Evolutionary conservation across 2,329 filamentous ascomycete species (phyloP).

Genomic region (Cercospora nicotianae): DNA sequence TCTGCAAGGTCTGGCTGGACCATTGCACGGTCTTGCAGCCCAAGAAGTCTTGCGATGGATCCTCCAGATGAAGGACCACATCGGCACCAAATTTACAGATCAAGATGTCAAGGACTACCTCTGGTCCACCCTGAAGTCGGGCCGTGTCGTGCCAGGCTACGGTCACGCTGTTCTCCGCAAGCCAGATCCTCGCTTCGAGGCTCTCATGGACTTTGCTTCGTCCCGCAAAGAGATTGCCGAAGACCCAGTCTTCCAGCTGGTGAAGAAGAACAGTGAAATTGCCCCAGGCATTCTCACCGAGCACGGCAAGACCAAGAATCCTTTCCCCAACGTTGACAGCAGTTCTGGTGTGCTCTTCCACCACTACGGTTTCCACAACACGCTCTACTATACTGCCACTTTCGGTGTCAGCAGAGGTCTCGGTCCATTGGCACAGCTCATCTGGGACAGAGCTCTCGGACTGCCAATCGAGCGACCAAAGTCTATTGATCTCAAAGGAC

Average conservation of each 20-base stretch:
- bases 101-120: constrained; percentile 85
- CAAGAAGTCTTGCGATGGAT: constrained; percentile 98
- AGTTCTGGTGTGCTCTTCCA: constrained; percentile 93
- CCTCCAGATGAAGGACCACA: constrained; percentile 87
- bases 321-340: constrained; percentile 95
- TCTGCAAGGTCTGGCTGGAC: constrained; percentile 92
- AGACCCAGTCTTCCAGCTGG: constrained; percentile 90
- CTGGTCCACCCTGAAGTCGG: constrained; percentile 89
- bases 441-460: constrained; percentile 93
- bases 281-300: constrained; percentile 87
- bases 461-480: constrained; percentile 96
- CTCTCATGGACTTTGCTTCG: constrained; percentile 91
- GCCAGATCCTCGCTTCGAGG: constrained; percentile 94
- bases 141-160: constrained; percentile 91
- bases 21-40: constrained; percentile 86
- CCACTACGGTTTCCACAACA: constrained; percentile 97
- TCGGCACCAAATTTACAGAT: constrained; percentile 75
- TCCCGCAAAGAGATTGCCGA: constrained; percentile 79
- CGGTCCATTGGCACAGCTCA: constrained; percentile 86
- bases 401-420: constrained; percentile 71
- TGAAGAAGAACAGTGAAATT: constrained; percentile 88
- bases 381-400: constrained; percentile 82
- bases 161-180: constrained; percentile 95
- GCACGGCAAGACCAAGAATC: constrained; percentile 72
- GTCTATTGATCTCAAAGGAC: constrained; percentile 88